Evolutionary conservation across 2,329 filamentous ascomycete species (phyloP).

Genomic region (Orbilia quercus): DNA sequence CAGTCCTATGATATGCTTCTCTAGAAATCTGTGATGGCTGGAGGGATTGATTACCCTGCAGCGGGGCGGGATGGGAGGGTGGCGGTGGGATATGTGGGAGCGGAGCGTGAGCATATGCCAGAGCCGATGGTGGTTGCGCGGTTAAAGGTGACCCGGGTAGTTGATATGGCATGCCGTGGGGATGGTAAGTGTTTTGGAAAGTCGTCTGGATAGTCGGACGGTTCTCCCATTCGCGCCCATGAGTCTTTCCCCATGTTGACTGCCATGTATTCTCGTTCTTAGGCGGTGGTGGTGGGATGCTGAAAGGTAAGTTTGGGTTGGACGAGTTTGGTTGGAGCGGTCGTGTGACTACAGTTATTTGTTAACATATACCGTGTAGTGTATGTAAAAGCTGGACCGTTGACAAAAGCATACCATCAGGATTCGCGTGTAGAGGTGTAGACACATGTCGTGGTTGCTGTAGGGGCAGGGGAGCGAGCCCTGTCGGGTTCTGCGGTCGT

Average conservation of each 20-base stretch:
- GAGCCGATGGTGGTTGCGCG: conserved; percentile 26
- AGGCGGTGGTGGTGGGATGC: conserved; percentile 51
- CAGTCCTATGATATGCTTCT: conserved; percentile 50
- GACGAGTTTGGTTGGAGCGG: conserved; percentile 45
- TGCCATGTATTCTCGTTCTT: conserved; percentile 56
- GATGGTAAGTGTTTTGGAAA: conserved; percentile 55
- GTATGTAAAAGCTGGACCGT: not conserved
- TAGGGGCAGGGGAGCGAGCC: conserved; percentile 39
- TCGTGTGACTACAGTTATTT: conserved; percentile 36
- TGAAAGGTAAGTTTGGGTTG: conserved; percentile 46
- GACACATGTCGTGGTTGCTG: conserved; percentile 54
- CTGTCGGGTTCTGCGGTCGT: conserved; percentile 38
- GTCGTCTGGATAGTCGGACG: conserved; percentile 50
- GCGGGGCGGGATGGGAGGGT: conserved; percentile 50
- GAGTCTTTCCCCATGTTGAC: conserved; percentile 53
- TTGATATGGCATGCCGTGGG: conserved; percentile 54
- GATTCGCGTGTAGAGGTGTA: conserved; percentile 37
- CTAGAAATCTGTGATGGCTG: conserved; percentile 55
- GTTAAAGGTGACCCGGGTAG: conserved; percentile 49
- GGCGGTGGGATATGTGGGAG: conserved; percentile 57
- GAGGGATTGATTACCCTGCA: conserved; percentile 55
- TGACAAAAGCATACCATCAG: conserved; percentile 37
- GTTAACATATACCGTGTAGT: not conserved
- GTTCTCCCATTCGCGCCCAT: conserved; percentile 54
- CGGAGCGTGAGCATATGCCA: conserved; percentile 49